Evolutionary conservation across 169 alveolate genomes (phyloP).

Genomic region (Ichthyophthirius multifiliis): DNA sequence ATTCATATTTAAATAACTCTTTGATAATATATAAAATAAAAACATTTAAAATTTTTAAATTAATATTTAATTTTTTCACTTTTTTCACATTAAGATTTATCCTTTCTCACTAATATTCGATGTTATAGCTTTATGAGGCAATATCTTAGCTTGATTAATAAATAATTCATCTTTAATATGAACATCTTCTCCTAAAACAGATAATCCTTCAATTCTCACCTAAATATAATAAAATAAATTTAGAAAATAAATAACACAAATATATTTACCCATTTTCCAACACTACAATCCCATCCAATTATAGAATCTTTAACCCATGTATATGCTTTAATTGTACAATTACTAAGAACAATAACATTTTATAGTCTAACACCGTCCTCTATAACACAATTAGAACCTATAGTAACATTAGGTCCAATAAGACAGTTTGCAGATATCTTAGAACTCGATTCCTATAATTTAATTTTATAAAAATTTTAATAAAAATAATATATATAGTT

Average conservation of each 20-base stretch:
- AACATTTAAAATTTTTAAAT: too few relatives aligned
- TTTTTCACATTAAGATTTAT: conserved; percentile 56
- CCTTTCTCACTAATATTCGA: conserved; percentile 48
- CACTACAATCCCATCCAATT: conserved; percentile 91
- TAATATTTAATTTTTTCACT: too few relatives aligned
- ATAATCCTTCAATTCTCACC: conserved; percentile 90
- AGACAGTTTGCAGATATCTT: conserved; percentile 62
- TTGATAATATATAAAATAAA: too few relatives aligned
- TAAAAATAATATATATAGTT: not conserved
- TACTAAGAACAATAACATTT: conserved; percentile 63
- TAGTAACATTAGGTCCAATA: conserved; percentile 84
- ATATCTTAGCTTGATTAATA: conserved; percentile 85
- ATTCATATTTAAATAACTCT: too few relatives aligned
- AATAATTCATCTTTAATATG: conserved; percentile 85
- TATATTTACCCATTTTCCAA: conserved; percentile 91
- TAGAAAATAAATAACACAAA: not conserved
- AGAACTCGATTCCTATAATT: conserved; percentile 63
- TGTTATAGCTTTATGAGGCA: conserved; percentile 89
- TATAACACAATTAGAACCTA: conserved; percentile 90
- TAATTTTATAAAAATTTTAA: conserved; percentile 41
- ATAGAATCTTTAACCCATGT: conserved; percentile 87
- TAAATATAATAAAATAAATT: too few relatives aligned
- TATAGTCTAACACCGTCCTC: conserved; percentile 78
- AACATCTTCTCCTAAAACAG: conserved; percentile 95
- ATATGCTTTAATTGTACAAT: conserved; percentile 73